Evolutionary conservation across 2,329 filamentous ascomycete genomes (phyloP).

Genomic region (Calonectria pteridis): DNA sequence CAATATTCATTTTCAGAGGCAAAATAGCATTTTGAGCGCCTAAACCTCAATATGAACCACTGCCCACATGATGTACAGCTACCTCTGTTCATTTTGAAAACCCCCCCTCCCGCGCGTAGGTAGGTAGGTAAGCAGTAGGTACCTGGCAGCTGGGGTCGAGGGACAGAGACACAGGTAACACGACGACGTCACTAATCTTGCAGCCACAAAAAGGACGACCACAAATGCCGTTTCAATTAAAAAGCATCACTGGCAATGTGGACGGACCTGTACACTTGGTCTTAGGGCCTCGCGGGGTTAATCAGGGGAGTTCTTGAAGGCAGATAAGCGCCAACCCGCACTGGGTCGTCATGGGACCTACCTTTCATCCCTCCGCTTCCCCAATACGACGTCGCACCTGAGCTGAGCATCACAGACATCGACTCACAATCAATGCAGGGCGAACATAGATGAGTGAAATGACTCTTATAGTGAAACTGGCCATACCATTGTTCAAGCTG

Average conservation of each 20-base stretch:
- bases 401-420: not conserved
- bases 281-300: not conserved
- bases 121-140: no score
- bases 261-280: not conserved
- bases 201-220: not conserved
- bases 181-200: slow-evolving; percentile 1
- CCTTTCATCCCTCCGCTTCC: not conserved
- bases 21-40: no score
- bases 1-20: no score
- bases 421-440: not conserved
- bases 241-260: not conserved
- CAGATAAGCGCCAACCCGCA: not conserved
- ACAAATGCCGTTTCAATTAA: not conserved
- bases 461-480: not conserved
- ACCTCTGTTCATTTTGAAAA: no score
- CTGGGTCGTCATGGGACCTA: not conserved
- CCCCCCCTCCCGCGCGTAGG: no score
- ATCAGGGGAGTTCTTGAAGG: not conserved
- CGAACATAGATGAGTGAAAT: not conserved
- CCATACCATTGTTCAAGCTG: not conserved
- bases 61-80: no score
- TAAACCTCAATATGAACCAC: no score
- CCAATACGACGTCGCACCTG: slow-evolving; percentile 14
- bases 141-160: not conserved
- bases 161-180: not conserved